These are phyloP conservation scores for Austroboletus novae-zelandiae DNA, from an alignment of 1,284 basidiomycete genomes.

Conservation along the genomic window DNA sequence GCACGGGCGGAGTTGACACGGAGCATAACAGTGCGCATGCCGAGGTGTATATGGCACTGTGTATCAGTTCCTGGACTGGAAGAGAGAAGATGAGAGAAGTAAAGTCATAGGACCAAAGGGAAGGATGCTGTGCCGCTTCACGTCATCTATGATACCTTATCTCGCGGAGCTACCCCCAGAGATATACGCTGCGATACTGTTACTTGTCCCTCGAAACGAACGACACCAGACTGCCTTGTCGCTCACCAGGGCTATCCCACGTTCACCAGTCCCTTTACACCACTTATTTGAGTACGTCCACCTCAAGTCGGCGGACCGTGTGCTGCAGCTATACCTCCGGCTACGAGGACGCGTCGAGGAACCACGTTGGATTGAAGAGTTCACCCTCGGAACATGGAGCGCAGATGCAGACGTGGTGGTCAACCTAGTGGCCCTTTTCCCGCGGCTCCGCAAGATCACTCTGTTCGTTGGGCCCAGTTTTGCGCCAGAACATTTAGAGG, in stretches of 20 bases:
- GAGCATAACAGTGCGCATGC: slow-evolving; percentile 45
- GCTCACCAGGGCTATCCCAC: slow-evolving; percentile 54
- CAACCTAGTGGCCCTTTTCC: slow-evolving; percentile 52
- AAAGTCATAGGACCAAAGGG: slow-evolving; percentile 47
- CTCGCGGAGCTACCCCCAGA: slow-evolving; percentile 51
- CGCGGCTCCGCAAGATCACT: slow-evolving; percentile 44
- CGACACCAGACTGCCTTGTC: slow-evolving; percentile 46
- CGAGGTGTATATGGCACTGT: slow-evolving; percentile 44
- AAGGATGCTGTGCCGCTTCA: slow-evolving; percentile 32
- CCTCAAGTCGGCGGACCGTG: slow-evolving; percentile 44
- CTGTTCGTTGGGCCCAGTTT: slow-evolving; percentile 60
- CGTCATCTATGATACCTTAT: slow-evolving; percentile 12
- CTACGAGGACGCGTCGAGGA: slow-evolving; percentile 39
- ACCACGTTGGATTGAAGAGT: slow-evolving; percentile 41
- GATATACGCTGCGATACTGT: slow-evolving; percentile 54
- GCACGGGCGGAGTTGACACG: slow-evolving; percentile 33
- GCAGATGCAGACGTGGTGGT: slow-evolving; percentile 63
- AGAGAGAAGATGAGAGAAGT: slow-evolving; percentile 44
- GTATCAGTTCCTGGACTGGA: slow-evolving; percentile 41
- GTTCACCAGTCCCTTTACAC: slow-evolving; percentile 47
- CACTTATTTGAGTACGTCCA: slow-evolving; percentile 51
- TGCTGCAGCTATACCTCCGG: slow-evolving; percentile 46
- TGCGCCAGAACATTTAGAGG: slow-evolving; percentile 63
- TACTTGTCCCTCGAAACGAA: slow-evolving; percentile 39
- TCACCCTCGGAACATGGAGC: slow-evolving; percentile 55